Evolutionary conservation across 176 grass and related monocot species (phyloP).

Genomic region (Phragmites australis): DNA sequence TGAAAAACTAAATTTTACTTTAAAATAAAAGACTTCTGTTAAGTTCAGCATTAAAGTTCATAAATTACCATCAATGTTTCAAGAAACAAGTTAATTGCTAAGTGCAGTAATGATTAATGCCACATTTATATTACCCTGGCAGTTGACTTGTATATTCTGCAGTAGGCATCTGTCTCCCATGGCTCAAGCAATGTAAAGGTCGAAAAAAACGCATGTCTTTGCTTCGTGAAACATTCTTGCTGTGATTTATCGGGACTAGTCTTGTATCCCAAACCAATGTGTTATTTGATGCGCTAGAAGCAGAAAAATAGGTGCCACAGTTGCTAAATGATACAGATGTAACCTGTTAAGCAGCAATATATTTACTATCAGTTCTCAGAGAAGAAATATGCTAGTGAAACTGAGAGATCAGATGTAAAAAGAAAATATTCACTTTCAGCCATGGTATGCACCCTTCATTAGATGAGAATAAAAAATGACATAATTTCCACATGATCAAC

Average conservation of each 20-base stretch:
- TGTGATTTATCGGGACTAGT: constrained; percentile 59
- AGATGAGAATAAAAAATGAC: constrained; percentile 14
- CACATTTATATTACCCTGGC: constrained; percentile 54
- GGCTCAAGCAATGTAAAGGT: constrained; percentile 91
- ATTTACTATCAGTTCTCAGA: constrained; percentile 35
- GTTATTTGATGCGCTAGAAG: constrained; percentile 85
- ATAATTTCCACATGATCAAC: constrained; percentile 25
- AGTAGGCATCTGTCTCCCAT: constrained; percentile 79
- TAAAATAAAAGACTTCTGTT: background rate
- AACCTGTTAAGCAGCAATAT: constrained; percentile 57
- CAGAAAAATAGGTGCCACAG: constrained; percentile 89
- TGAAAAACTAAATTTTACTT: constrained; percentile 14
- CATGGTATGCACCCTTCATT: background rate
- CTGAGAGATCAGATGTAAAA: background rate
- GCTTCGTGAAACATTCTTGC: constrained; percentile 47
- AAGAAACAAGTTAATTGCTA: constrained; percentile 29
- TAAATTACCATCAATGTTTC: constrained; percentile 12
- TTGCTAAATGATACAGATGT: constrained; percentile 93
- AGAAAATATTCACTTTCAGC: background rate
- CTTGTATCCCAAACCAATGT: constrained; percentile 89
- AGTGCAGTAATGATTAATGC: constrained; percentile 30
- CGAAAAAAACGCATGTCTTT: constrained; percentile 89
- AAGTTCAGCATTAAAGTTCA: background rate
- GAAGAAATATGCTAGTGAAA: constrained; percentile 35
- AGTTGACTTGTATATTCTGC: constrained; percentile 77